phyloP scores from a whole-genome alignment of 192 early-diverging fungal genomes.

The Coemansia brasiliensis region DNA sequence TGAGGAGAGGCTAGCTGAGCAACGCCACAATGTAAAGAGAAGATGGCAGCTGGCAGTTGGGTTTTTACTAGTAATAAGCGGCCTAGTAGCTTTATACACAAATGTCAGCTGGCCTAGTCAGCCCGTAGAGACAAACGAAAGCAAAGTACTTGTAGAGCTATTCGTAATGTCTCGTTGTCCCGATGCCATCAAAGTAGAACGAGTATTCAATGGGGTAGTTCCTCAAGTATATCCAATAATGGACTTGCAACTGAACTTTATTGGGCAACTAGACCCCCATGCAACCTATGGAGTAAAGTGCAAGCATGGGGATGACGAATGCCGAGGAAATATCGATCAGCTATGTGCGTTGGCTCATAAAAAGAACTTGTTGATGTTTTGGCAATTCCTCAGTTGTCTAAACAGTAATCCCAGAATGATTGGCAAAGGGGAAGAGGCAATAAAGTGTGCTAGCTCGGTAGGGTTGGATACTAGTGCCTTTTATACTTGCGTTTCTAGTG shows the following conservation, averaged over 20 bases:
- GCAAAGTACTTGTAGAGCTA: constrained; percentile 59
- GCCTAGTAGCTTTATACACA: neutral
- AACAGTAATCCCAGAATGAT: constrained; percentile 26
- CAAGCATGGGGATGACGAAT: constrained; percentile 58
- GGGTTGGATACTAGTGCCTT: constrained; percentile 51
- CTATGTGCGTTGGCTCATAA: constrained; percentile 43
- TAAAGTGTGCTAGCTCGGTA: constrained; percentile 41
- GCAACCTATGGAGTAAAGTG: constrained; percentile 40
- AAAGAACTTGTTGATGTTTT: constrained; percentile 31
- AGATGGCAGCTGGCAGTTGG: neutral
- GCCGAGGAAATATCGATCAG: constrained; percentile 53
- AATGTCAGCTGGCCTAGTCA: neutral
- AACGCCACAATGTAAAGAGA: neutral
- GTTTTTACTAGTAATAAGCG: neutral
- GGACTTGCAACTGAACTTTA: constrained; percentile 50
- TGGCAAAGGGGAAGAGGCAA: constrained; percentile 25
- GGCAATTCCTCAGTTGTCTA: constrained; percentile 44
- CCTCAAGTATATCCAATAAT: constrained; percentile 50
- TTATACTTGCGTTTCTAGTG: constrained; percentile 32
- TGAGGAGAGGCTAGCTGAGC: neutral
- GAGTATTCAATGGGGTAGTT: constrained; percentile 31
- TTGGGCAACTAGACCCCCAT: constrained; percentile 43
- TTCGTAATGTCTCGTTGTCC: constrained; percentile 79
- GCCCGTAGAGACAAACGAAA: neutral
- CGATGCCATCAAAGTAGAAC: constrained; percentile 60